Percentiles rank a stretch among this genome's conserved stretches.
Conservation (phyloP, 352 stramenopile species). For the Phytophthora citrophthora region DNA sequence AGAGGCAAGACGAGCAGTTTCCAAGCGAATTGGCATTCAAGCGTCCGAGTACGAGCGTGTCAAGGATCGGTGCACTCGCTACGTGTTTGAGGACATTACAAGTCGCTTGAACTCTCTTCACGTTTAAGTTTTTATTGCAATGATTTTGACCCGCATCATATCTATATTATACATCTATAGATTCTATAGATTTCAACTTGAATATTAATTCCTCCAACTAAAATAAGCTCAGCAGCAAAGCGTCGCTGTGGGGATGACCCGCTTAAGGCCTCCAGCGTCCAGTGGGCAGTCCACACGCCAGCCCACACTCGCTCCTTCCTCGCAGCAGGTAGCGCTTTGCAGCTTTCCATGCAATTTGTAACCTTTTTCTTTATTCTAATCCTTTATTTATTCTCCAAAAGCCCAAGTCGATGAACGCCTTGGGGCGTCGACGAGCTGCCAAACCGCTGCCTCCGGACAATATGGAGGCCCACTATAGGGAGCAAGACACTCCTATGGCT, state of each 20-base stretch:
- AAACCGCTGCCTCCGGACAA: constrained; percentile 15
- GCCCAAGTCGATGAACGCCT: constrained; percentile 15
- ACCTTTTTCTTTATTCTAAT: neutral
- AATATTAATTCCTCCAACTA: too few species aligned
- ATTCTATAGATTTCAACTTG: too few species aligned
- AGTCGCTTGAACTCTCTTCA: constrained; percentile 13
- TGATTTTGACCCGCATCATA: too few species aligned
- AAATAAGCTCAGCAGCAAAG: neutral
- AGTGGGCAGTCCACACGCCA: constrained; percentile 17
- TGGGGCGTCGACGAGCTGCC: constrained; percentile 19
- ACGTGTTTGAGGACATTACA: constrained; percentile 56
- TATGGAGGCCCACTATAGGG: constrained; percentile 19
- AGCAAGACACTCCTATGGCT: constrained; percentile 20
- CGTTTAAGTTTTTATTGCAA: constrained; percentile 2
- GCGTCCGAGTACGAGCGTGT: constrained; percentile 55
- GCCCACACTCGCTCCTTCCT: constrained; percentile 16
- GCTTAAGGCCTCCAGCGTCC: neutral
- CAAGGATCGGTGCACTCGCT: constrained; percentile 58
- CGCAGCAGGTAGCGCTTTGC: constrained; percentile 11
- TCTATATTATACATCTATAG: too few species aligned
- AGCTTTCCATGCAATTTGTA: constrained; percentile 7
- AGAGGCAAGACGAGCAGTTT: constrained; percentile 35
- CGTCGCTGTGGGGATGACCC: constrained; percentile 18
- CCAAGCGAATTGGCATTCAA: constrained; percentile 60
- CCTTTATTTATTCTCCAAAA: neutral